phyloP scores from a whole-genome alignment of 2,329 filamentous ascomycete genomes.

The Apiospora malaysiana region DNA sequence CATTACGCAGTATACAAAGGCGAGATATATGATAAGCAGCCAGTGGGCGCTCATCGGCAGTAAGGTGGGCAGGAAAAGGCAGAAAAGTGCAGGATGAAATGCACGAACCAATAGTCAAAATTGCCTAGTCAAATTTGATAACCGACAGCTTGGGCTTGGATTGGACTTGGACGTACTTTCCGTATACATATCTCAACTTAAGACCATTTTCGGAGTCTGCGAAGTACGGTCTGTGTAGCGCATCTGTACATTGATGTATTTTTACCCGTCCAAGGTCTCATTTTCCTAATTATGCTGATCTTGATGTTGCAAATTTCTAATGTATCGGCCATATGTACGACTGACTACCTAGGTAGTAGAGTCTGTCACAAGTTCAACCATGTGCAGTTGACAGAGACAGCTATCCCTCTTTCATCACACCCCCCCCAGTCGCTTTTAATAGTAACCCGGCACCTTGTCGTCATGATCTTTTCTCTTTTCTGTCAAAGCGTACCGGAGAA shows the following conservation, averaged over 20 bases:
- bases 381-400: too few relatives aligned
- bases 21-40: not conserved
- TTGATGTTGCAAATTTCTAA: not conserved
- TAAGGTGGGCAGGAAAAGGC: not conserved
- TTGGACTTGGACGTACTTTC: not conserved
- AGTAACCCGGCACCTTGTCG: not conserved
- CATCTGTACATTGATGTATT: too few relatives aligned
- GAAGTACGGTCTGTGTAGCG: too few relatives aligned
- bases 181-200: too few relatives aligned
- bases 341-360: not conserved
- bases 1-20: not conserved
- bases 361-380: not conserved
- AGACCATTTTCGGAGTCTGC: too few relatives aligned
- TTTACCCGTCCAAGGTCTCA: too few relatives aligned
- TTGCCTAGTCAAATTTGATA: not conserved
- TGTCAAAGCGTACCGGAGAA: not conserved
- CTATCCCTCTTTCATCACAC: not conserved
- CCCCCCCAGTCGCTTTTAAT: not conserved
- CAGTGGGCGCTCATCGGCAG: not conserved
- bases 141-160: not conserved
- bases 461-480: not conserved
- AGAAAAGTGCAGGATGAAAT: not conserved
- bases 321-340: not conserved
- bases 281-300: too few relatives aligned
- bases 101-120: slow-evolving; percentile 15